Percentiles rank a stretch among this genome's conserved stretches.
Evolutionary conservation across 1,284 basidiomycete species (phyloP).

Genomic region (Sanghuangporus sanghuang): DNA sequence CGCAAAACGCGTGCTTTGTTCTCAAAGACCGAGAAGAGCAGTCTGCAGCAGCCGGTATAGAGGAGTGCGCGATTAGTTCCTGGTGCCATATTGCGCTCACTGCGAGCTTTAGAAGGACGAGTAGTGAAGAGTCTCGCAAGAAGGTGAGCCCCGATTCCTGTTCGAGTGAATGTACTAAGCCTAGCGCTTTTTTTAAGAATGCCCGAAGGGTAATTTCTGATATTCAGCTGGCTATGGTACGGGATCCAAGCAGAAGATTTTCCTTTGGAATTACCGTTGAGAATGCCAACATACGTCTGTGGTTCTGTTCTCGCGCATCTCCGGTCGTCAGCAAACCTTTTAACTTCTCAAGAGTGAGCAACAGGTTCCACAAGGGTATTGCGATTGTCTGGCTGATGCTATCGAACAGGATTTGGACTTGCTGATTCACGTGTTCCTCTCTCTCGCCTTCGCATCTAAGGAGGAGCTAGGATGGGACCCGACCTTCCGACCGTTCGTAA

Average conservation of each 20-base stretch:
- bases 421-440: too few relatives aligned
- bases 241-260: slow-evolving; percentile 14
- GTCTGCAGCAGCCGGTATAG: too few relatives aligned
- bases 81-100: background rate
- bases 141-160: background rate
- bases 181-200: background rate
- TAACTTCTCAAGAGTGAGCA: background rate
- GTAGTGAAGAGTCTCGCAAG: background rate
- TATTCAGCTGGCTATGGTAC: slow-evolving; percentile 14
- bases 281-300: background rate
- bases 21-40: too few relatives aligned
- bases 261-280: background rate
- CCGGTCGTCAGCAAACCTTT: too few relatives aligned
- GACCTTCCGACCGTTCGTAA: background rate
- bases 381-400: too few relatives aligned
- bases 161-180: too few relatives aligned
- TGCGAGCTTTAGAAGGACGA: background rate
- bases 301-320: background rate
- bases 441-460: too few relatives aligned
- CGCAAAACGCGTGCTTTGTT: background rate
- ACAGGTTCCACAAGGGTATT: too few relatives aligned
- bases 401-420: too few relatives aligned
- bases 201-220: too few relatives aligned
- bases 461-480: too few relatives aligned
- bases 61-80: background rate